Base-by-base conservation (phyloP, 1,139 yeast species). In the Lizanozyma gosingica region DNA sequence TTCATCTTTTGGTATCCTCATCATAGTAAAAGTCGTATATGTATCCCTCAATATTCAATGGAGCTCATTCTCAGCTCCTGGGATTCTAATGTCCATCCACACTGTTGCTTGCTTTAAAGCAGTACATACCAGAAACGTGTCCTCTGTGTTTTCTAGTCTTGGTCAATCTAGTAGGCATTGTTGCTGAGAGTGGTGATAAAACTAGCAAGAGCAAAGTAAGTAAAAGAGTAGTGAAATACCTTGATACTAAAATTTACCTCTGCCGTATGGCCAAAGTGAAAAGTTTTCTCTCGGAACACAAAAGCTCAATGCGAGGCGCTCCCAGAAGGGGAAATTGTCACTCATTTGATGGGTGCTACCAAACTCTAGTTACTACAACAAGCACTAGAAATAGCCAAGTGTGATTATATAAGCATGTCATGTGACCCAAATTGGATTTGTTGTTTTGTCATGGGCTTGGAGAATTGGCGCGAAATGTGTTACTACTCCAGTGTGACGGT, bases 101-200 rank as follows among this genome's bases (percentile, higher is more conserved):
- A 6, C 11, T 22, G 29, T 6, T 22, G 29, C 29, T 22, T 6
- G 11, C 9, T 6, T 11, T 22, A 11, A 34, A 37, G 39, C 39
- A 38, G 47, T 58, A 81, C 88, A 78, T 82, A 85, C 94, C 94
- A 71, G 97, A 87, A 76, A 92, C 97, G 94, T 94, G 83, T 77
- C 99, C 99, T 86, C 99, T 87, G 85, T 87, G 97, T 83, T 92
- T 94, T 86, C 99, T 88, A 77, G 97, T 92, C 78, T 92, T 88
- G 67, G 95, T 85, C 71, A 86, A 83, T 88, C 98, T 88, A 81
- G 98, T 88, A 76, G 98, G 98, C 98, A 92, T 92, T 73, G 70
- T 67, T 22, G 29, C 29, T 22, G 29, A 22, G 29, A 22, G 11
- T 22, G 29, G 29, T 22, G 29, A 22, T 50, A 50, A 48, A 46